Evolutionary conservation across 805 yeast species (phyloP), one percentile per base, ranked within the genome.

Genomic region (Myxozyma udenii): DNA sequence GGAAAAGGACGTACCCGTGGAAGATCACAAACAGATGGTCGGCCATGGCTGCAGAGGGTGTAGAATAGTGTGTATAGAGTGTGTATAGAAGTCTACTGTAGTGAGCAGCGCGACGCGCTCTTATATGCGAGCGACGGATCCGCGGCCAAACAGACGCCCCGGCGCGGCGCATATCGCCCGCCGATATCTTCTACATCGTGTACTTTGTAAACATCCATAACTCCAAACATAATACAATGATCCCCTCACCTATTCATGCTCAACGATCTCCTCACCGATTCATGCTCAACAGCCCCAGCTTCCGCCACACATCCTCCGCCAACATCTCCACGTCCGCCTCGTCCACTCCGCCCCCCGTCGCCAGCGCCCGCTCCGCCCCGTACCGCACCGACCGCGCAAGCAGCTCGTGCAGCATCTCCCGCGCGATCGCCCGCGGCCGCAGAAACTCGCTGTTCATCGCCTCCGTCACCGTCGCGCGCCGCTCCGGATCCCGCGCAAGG

Each of bases 341-440:
- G 12, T 37, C 50, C 14, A 40, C 50, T 9, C 9, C 43, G 4
- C 60, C 59, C 33, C 14, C 33, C 33, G 33, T 14, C 14, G 33
- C 14, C 14, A 14, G 33, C 33, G 33, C 9, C 7, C 62, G 48
- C 68, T 71, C 65, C 62, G 71, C 75, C 16, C 96, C 96, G 68
- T 79, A 87, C 53, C 78, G 76, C 22, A 88, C 84, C 2, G 95
- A 89, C 69, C 82, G 84, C 50, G 79, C 82, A 25, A 87, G 84
- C 61, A 89, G 71, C 60, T 84, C 90, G 49, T 78, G 73, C 25
- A 88, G 73, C 58, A 87, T 81, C 21, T 75, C 73, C 60, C 79
- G 79, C 35, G 86, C 81, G 1, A 89, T 85, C 25, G 82, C 75
- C 54, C 84, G 78, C 1, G 98, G 96, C 42, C 76, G 78, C 57